Conservation (phyloP, 1,139 yeast genomes). For the Blastobotrys apis region DNA sequence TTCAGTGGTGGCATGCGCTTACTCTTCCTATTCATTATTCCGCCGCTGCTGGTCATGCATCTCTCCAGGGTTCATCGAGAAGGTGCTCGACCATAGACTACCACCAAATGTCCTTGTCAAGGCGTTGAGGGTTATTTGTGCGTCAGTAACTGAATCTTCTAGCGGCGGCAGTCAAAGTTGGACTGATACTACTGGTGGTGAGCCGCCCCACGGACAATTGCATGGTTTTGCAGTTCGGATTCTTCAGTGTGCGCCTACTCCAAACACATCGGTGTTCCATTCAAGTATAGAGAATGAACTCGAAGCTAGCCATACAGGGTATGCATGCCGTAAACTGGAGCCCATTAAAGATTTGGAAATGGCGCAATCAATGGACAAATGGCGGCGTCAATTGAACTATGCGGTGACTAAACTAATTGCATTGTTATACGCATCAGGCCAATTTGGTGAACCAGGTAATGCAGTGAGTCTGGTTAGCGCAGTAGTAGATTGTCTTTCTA, state of each 20-base stretch:
- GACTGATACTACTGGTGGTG: conserved; percentile 12
- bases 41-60: conserved; percentile 19
- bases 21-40: background rate
- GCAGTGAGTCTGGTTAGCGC: background rate
- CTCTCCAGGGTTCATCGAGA: conserved; percentile 10
- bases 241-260: background rate
- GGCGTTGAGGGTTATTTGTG: conserved; percentile 12
- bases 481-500: background rate
- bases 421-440: background rate
- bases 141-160: conserved; percentile 17
- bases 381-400: background rate
- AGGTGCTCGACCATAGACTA: conserved; percentile 15
- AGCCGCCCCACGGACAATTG: background rate
- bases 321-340: background rate
- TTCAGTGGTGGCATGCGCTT: background rate
- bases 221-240: background rate
- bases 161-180: no score
- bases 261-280: background rate
- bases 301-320: background rate
- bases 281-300: background rate
- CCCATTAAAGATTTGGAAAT: background rate
- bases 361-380: background rate
- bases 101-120: conserved; percentile 14
- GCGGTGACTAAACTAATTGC: background rate
- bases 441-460: background rate